Conservation (phyloP, 495 filamentous ascomycete genomes). For the Penicillium cosmopolitanum region DNA sequence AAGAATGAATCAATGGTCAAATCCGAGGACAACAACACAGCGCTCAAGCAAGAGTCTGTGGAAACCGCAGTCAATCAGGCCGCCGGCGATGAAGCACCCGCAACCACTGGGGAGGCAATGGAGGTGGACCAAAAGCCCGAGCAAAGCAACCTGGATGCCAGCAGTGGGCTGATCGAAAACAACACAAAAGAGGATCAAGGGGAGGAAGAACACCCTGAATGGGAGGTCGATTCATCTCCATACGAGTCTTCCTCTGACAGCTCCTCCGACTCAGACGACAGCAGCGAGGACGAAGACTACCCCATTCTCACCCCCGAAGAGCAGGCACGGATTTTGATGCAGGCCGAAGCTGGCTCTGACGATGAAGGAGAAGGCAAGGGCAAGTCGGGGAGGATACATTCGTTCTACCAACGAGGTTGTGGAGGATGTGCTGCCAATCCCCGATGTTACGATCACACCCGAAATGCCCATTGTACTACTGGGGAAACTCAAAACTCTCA, state of each 20-base stretch:
- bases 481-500: slow-evolving; percentile 70
- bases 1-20: slow-evolving; percentile 4
- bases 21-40: slow-evolving; percentile 4
- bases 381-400: slow-evolving; percentile 49
- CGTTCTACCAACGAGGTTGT: slow-evolving; percentile 74
- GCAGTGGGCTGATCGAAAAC: slow-evolving; percentile 9
- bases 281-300: slow-evolving; percentile 73
- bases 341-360: slow-evolving; percentile 68
- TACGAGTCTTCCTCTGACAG: slow-evolving; percentile 59
- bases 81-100: slow-evolving; percentile 2
- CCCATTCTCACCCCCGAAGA: slow-evolving; percentile 75
- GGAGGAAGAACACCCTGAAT: slow-evolving; percentile 70
- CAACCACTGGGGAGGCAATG: slow-evolving; percentile 34
- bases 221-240: slow-evolving; percentile 68
- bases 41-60: background rate
- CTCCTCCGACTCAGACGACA: slow-evolving; percentile 60
- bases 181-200: slow-evolving; percentile 41
- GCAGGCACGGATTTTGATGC: slow-evolving; percentile 79
- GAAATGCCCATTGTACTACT: slow-evolving; percentile 76
- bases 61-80: slow-evolving; percentile 13
- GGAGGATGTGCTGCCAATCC: slow-evolving; percentile 70
- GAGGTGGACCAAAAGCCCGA: slow-evolving; percentile 35
- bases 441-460: slow-evolving; percentile 70
- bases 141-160: slow-evolving; percentile 15
- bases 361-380: slow-evolving; percentile 66